Evolutionary conservation across 768 basidiomycete genomes (phyloP).

Genomic region (Aureoboletus auriporus): DNA sequence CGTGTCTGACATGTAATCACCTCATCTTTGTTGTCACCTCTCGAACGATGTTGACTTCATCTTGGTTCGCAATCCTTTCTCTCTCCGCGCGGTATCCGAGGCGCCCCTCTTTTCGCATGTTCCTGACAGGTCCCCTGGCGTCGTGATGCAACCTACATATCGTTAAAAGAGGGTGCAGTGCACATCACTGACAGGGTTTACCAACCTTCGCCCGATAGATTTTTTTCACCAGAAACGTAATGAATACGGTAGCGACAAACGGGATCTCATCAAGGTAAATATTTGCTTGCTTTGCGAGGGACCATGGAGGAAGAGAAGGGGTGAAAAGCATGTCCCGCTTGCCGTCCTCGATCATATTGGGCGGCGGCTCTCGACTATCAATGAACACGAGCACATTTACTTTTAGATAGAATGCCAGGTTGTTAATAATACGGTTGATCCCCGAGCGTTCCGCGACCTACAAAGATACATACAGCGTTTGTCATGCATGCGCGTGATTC

Average conservation of each 20-base stretch:
- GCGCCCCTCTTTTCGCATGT: constrained; percentile 18
- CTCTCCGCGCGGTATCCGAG: constrained; percentile 32
- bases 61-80: too few relatives aligned
- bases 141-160: constrained; percentile 21
- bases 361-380: background rate
- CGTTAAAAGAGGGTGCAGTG: constrained; percentile 18
- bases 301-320: too few relatives aligned
- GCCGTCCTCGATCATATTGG: background rate
- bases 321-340: background rate
- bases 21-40: constrained; percentile 19
- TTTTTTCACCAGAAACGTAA: constrained; percentile 9
- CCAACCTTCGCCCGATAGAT: background rate
- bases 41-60: constrained; percentile 1
- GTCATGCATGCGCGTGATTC: constrained; percentile 15
- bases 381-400: background rate
- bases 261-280: background rate
- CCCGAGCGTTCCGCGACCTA: constrained; percentile 5
- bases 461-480: constrained; percentile 1
- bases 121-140: constrained; percentile 20
- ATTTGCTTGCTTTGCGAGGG: background rate
- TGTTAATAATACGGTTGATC: constrained; percentile 13
- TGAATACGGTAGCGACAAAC: constrained; percentile 1
- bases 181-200: constrained; percentile 1
- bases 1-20: constrained; percentile 17
- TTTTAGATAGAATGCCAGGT: constrained; percentile 7